phyloP scores from a whole-genome alignment of 2,329 filamentous ascomycete genomes.

The Trichoderma cornu-damae region DNA sequence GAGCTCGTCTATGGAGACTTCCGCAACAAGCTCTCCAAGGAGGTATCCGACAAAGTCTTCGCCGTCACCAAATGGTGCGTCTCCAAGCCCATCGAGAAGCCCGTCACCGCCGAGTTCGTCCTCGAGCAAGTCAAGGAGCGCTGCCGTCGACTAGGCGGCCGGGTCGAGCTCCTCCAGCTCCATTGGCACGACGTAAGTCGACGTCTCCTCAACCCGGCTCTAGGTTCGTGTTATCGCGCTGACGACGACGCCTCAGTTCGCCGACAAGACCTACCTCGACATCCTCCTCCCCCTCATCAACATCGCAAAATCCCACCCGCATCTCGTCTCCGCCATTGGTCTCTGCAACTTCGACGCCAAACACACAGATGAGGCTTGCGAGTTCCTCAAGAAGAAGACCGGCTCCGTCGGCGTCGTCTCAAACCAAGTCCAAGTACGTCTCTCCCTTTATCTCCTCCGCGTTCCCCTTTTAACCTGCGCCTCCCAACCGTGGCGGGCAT shows the following conservation, averaged over 20 bases:
- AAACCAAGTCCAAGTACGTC: constrained; percentile 30
- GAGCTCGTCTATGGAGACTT: constrained; percentile 42
- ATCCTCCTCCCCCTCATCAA: constrained; percentile 31
- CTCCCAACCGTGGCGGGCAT: neutral
- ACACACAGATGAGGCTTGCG: constrained; percentile 27
- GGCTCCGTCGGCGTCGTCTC: constrained; percentile 26
- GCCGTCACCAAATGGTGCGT: constrained; percentile 31
- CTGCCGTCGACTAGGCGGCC: constrained; percentile 20
- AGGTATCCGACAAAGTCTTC: constrained; percentile 21
- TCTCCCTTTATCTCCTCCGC: too few species aligned
- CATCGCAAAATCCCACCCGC: constrained; percentile 32
- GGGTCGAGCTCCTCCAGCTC: constrained; percentile 24
- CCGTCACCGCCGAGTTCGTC: constrained; percentile 22
- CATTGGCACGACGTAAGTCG: constrained; percentile 25
- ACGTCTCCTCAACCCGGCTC: neutral
- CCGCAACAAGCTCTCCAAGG: constrained; percentile 12
- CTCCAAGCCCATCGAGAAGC: constrained; percentile 23
- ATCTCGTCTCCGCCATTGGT: constrained; percentile 22
- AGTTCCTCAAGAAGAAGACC: constrained; percentile 27
- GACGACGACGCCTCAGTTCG: constrained; percentile 27
- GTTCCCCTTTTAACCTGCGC: neutral
- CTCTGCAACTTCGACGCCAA: constrained; percentile 26
- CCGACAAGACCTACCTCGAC: constrained; percentile 32
- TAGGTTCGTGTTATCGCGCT: neutral
- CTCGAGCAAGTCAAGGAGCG: constrained; percentile 22